These are phyloP conservation scores for Fusarium sp. DNA, from an alignment of 2,329 filamentous ascomycete genomes.

Conservation along the genomic window DNA sequence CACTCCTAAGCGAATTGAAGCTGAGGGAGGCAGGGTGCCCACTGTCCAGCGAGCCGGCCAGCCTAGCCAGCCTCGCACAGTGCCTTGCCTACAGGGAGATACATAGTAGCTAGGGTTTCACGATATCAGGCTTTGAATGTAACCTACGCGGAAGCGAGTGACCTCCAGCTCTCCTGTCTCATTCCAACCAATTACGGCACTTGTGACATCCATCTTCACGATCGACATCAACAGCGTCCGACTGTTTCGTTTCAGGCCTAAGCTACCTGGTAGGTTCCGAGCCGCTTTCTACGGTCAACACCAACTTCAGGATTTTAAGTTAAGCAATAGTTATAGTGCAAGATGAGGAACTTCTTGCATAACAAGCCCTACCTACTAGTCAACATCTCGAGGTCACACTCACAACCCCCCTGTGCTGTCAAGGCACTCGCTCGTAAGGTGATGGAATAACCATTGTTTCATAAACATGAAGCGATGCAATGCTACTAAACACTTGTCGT, in stretches of 20 bases:
- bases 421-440: constrained; percentile 7
- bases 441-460: constrained; percentile 5
- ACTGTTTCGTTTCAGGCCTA: constrained; percentile 39
- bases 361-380: constrained; percentile 12
- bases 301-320: constrained; percentile 11
- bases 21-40: constrained; percentile 5
- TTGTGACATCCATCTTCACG: constrained; percentile 30
- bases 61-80: background rate
- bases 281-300: background rate
- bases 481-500: constrained; percentile 22
- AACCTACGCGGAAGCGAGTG: constrained; percentile 18
- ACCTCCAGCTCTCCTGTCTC: background rate
- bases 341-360: background rate
- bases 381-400: constrained; percentile 18
- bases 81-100: background rate
- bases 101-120: constrained; percentile 11
- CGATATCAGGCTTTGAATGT: constrained; percentile 9
- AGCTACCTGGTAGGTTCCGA: constrained; percentile 6
- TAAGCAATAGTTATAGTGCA: constrained; percentile 7
- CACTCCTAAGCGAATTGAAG: constrained; percentile 12
- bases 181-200: constrained; percentile 40
- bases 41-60: background rate
- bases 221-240: constrained; percentile 33
- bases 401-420: constrained; percentile 4
- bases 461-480: constrained; percentile 16